These are phyloP conservation scores for Solanum sejunctum DNA, from an alignment of 257 asterid species.

Conservation along the genomic window DNA sequence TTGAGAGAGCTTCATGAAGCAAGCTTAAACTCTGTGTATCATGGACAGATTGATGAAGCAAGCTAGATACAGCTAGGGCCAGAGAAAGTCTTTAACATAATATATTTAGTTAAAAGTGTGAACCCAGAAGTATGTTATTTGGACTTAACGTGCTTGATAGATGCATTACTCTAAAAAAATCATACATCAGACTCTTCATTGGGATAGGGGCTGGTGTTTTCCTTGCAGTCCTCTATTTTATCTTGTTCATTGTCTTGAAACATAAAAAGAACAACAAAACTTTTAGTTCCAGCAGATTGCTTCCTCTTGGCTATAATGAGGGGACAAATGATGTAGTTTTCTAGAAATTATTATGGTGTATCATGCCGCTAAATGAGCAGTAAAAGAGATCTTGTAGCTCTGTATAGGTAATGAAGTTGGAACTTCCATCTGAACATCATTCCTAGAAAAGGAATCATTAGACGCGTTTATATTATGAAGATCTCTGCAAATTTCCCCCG, in stretches of 20 bases:
- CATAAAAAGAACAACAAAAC: neutral
- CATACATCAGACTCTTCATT: conserved; percentile 10
- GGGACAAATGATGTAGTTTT: neutral
- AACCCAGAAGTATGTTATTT: too few species aligned
- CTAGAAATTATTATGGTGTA: neutral
- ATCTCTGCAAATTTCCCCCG: neutral
- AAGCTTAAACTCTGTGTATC: too few species aligned
- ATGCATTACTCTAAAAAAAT: neutral
- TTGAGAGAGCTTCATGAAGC: too few species aligned
- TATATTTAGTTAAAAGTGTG: too few species aligned
- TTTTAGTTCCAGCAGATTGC: too few species aligned
- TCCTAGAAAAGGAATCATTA: neutral
- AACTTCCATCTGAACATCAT: neutral
- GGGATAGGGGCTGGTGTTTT: conserved; percentile 41
- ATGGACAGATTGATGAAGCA: too few species aligned
- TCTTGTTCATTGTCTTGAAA: conserved; percentile 9
- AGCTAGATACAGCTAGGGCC: too few species aligned
- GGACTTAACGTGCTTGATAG: too few species aligned
- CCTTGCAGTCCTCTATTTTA: conserved; percentile 27
- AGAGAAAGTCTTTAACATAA: too few species aligned
- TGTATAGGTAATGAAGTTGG: neutral
- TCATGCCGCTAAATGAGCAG: neutral
- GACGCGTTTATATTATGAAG: neutral
- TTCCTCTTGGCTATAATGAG: too few species aligned
- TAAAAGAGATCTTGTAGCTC: neutral